phyloP scores from a whole-genome alignment of 139 green algal genomes.

The Chlorella sp. region DNA sequence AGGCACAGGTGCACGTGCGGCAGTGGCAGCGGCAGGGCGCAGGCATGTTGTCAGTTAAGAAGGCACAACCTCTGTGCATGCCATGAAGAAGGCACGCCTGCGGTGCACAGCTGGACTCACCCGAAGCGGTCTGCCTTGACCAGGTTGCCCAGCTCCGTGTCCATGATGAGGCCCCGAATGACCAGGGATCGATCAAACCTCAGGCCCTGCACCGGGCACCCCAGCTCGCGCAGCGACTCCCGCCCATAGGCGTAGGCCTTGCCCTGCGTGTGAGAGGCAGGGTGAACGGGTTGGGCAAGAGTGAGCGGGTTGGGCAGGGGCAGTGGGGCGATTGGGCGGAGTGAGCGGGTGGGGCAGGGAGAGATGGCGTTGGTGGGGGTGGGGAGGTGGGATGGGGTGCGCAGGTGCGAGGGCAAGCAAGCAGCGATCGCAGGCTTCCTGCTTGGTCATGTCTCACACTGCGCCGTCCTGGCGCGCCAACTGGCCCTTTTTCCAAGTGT shows the following conservation, averaged over 20 bases:
- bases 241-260: constrained; percentile 35
- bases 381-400: no score
- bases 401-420: no score
- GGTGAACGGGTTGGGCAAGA: no score
- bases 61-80: not conserved
- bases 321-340: no score
- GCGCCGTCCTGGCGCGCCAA: no score
- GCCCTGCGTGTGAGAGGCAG: constrained; percentile 30
- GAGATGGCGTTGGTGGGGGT: no score
- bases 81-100: not conserved
- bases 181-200: constrained; percentile 89
- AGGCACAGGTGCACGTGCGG: not conserved
- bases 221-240: constrained; percentile 55
- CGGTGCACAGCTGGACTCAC: not conserved
- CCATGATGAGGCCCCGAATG: constrained; percentile 79
- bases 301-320: no score
- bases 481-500: no score
- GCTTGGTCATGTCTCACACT: no score
- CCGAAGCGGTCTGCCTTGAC: constrained; percentile 75
- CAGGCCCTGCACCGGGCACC: constrained; percentile 86
- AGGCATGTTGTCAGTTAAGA: not conserved
- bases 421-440: no score
- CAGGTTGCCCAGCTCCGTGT: constrained; percentile 70
- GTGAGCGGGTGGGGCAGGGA: no score
- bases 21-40: not conserved